Evolutionary conservation across 2,329 filamentous ascomycete species (phyloP).

Genomic region (Anisogramma anomala): DNA sequence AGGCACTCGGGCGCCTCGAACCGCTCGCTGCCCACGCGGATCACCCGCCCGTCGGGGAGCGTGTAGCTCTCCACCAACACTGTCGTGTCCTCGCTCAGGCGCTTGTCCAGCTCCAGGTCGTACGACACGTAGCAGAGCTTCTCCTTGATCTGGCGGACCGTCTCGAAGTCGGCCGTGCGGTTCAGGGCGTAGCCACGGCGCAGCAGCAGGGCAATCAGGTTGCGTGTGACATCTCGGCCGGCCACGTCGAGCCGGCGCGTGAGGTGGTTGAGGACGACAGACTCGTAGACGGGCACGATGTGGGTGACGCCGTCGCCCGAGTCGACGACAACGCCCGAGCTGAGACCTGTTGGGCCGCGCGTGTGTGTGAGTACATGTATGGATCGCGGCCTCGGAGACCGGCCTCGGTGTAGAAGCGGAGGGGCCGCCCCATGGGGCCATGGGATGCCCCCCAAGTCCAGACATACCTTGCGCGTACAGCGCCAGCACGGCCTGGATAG

Average conservation of each 20-base stretch:
- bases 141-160: conserved; percentile 97
- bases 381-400: not conserved
- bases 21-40: conserved; percentile 88
- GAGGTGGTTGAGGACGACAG: conserved; percentile 92
- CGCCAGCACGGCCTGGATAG: conserved; percentile 91
- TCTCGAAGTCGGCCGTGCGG: conserved; percentile 97
- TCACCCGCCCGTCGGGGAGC: conserved; percentile 87
- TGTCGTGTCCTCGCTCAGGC: conserved; percentile 92
- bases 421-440: no score
- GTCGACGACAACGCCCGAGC: conserved; percentile 94
- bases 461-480: conserved; percentile 86
- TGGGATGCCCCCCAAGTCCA: no score
- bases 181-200: conserved; percentile 94
- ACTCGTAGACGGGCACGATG: conserved; percentile 97
- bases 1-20: conserved; percentile 97
- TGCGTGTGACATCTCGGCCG: conserved; percentile 93
- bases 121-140: conserved; percentile 99
- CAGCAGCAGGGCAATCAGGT: conserved; percentile 87
- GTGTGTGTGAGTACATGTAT: not conserved
- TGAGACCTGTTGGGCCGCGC: conserved; percentile 47
- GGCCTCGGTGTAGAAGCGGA: no score
- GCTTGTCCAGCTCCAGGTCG: conserved; percentile 91
- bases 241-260: conserved; percentile 90
- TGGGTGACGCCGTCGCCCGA: conserved; percentile 97
- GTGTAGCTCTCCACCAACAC: conserved; percentile 97